Conservation (phyloP, 148 eudicot species). For the Cornus controversa region DNA sequence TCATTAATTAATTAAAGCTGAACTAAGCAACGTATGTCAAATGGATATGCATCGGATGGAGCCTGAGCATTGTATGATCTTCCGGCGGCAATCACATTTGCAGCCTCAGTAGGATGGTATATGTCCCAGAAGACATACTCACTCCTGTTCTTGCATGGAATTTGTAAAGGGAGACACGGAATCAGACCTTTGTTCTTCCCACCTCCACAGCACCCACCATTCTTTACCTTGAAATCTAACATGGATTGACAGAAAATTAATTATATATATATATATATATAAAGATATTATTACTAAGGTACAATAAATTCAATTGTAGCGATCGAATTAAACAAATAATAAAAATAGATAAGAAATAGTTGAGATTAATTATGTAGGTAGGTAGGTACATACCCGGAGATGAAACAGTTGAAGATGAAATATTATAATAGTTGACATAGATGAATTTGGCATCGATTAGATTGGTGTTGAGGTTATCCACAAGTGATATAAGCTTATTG, state of each 20-base stretch:
- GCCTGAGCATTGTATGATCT: conserved; percentile 35
- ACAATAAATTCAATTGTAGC: too few relatives aligned
- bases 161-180: conserved; percentile 25
- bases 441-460: conserved; percentile 34
- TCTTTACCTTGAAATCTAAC: not conserved
- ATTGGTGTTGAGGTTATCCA: conserved; percentile 31
- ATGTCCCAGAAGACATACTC: conserved; percentile 37
- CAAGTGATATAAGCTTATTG: conserved; percentile 25
- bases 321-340: too few relatives aligned
- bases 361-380: too few relatives aligned
- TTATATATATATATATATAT: too few relatives aligned
- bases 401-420: conserved; percentile 16
- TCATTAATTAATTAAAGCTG: too few relatives aligned
- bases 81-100: conserved; percentile 25
- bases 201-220: not conserved
- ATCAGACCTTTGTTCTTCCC: not conserved
- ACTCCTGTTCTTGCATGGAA: conserved; percentile 35
- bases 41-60: conserved; percentile 32
- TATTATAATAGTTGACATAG: conserved; percentile 28
- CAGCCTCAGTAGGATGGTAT: conserved; percentile 36
- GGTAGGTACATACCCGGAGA: not conserved
- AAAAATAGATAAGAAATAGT: too few relatives aligned
- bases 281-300: too few relatives aligned
- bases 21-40: conserved; percentile 37
- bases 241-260: too few relatives aligned